phyloP scores from a whole-genome alignment of 805 yeast species.

The Candida nanaspora region DNA sequence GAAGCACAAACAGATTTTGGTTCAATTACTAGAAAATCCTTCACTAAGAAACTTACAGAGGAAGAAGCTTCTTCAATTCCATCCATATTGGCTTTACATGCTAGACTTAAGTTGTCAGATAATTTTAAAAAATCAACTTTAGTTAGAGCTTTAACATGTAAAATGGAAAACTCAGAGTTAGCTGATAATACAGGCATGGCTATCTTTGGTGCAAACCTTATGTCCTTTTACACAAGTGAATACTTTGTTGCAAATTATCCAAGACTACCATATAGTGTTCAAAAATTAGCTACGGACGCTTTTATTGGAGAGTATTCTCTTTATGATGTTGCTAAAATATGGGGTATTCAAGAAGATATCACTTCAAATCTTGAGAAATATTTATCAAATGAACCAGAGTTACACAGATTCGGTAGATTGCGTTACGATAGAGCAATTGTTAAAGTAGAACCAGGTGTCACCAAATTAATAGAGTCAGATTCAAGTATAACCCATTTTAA shows the following conservation, averaged over 20 bases:
- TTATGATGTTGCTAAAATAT: slow-evolving; percentile 56
- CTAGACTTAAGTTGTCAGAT: slow-evolving; percentile 61
- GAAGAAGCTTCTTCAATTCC: slow-evolving; percentile 56
- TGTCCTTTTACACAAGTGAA: slow-evolving; percentile 72
- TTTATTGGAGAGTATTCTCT: slow-evolving; percentile 65
- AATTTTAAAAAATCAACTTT: slow-evolving; percentile 55
- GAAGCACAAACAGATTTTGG: slow-evolving; percentile 20
- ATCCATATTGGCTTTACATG: slow-evolving; percentile 68
- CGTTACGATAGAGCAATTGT: slow-evolving; percentile 36
- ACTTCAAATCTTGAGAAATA: slow-evolving; percentile 57
- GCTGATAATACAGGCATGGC: slow-evolving; percentile 75
- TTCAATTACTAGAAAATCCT: slow-evolving; percentile 21
- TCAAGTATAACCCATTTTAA: slow-evolving; percentile 2
- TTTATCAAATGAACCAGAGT: slow-evolving; percentile 60
- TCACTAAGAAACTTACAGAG: slow-evolving; percentile 31
- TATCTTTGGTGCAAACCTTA: slow-evolving; percentile 72
- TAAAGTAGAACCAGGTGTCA: slow-evolving; percentile 41
- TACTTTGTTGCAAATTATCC: slow-evolving; percentile 74
- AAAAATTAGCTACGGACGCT: slow-evolving; percentile 69
- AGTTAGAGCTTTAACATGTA: slow-evolving; percentile 73
- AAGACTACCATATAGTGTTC: slow-evolving; percentile 75
- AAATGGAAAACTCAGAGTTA: slow-evolving; percentile 29
- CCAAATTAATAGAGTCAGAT: slow-evolving; percentile 18
- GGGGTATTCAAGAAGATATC: slow-evolving; percentile 86
- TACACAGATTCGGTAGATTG: slow-evolving; percentile 63